These are phyloP conservation scores for Colletotrichum ledebouriae DNA, from an alignment of 2,329 filamentous ascomycete species.

Conservation along the genomic window DNA sequence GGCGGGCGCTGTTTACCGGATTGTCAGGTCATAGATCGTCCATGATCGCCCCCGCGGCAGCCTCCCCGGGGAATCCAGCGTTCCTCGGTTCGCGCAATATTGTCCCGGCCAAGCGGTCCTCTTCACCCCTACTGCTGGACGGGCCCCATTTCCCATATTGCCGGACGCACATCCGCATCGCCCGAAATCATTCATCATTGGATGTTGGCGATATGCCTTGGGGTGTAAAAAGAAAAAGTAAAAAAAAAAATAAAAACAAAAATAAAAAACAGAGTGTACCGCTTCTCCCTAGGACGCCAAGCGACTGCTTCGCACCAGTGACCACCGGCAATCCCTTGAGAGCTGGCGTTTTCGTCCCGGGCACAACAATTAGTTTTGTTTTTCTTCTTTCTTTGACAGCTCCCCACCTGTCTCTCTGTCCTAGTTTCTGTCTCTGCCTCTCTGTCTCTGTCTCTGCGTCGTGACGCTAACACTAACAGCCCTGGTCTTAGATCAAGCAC, in stretches of 20 bases:
- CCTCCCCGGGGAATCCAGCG: slow-evolving; percentile 11
- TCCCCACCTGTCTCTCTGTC: slow-evolving; percentile 2
- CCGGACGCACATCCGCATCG: not conserved
- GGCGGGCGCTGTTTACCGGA: not conserved
- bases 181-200: not conserved
- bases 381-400: slow-evolving; percentile 5
- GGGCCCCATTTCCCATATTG: slow-evolving; percentile 1
- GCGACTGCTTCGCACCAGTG: slow-evolving; percentile 4
- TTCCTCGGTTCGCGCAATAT: slow-evolving; percentile 9
- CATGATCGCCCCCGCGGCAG: slow-evolving; percentile 17
- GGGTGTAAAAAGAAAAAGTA: no score
- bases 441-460: slow-evolving; percentile 11
- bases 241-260: not conserved
- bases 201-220: no score
- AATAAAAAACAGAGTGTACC: not conserved
- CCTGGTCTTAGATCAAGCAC: slow-evolving; percentile 2
- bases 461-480: slow-evolving; percentile 1
- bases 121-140: not conserved
- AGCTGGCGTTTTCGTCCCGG: slow-evolving; percentile 4
- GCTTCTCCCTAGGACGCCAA: slow-evolving; percentile 26
- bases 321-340: slow-evolving; percentile 26
- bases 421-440: slow-evolving; percentile 8
- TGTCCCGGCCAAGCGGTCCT: not conserved
- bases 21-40: slow-evolving; percentile 17
- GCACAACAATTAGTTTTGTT: no score